Evolutionary conservation across 805 yeast species (phyloP).

Genomic region (Ogataea salicorniae): DNA sequence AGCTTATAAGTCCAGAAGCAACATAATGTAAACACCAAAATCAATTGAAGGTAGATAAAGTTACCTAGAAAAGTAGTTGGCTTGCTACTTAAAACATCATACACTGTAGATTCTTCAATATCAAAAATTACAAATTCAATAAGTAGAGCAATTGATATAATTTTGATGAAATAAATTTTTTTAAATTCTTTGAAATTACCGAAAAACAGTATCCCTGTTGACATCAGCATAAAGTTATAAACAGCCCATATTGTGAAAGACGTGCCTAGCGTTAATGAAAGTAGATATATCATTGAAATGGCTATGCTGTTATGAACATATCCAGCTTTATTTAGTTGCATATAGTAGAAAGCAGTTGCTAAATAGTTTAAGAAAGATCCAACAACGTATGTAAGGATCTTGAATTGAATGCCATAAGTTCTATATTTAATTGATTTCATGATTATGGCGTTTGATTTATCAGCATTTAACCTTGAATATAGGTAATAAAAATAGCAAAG

Average conservation of each 20-base stretch:
- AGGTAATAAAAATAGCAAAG: slow-evolving; percentile 12
- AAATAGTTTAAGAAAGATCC: slow-evolving; percentile 17
- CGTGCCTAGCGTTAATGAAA: slow-evolving; percentile 20
- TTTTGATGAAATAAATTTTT: slow-evolving; percentile 14
- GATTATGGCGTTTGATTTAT: slow-evolving; percentile 18
- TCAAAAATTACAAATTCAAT: slow-evolving; percentile 27
- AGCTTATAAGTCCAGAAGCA: slow-evolving; percentile 18
- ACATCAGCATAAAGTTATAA: slow-evolving; percentile 27
- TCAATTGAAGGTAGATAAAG: slow-evolving; percentile 22
- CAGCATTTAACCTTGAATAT: slow-evolving; percentile 9
- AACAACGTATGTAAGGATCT: slow-evolving; percentile 18
- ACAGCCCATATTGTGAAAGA: slow-evolving; percentile 27
- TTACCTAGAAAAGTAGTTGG: slow-evolving; percentile 15
- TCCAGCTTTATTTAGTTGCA: slow-evolving; percentile 23
- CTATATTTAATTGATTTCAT: slow-evolving; percentile 14
- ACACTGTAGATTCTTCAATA: slow-evolving; percentile 25
- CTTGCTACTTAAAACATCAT: slow-evolving; percentile 23
- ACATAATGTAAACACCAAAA: slow-evolving; percentile 12
- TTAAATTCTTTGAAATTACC: slow-evolving; percentile 13
- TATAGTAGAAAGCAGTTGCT: slow-evolving; percentile 11
- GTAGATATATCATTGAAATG: slow-evolving; percentile 19
- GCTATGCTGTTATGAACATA: slow-evolving; percentile 18
- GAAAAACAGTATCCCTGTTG: slow-evolving; percentile 25
- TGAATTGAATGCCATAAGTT: slow-evolving; percentile 23
- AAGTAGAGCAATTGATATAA: slow-evolving; percentile 15